Percentiles rank a stretch among this genome's conserved stretches.
phyloP scores from a whole-genome alignment of 352 stramenopile genomes.

The Phytophthora nicotianae region DNA sequence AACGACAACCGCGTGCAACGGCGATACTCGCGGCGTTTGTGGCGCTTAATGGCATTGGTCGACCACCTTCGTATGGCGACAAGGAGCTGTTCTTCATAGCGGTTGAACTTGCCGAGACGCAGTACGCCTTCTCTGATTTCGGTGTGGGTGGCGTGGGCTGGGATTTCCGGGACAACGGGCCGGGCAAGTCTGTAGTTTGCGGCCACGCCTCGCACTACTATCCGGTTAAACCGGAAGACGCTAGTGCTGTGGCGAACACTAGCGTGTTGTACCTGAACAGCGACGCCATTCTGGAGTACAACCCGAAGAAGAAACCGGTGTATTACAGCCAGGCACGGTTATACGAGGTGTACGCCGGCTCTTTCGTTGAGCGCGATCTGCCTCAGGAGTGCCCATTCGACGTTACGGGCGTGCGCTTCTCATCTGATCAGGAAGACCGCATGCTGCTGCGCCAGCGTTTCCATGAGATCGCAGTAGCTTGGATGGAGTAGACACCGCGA shows the following conservation, averaged over 20 bases:
- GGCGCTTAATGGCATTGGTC: slow-evolving; percentile 39
- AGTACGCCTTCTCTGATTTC: slow-evolving; percentile 74
- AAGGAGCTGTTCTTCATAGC: slow-evolving; percentile 85
- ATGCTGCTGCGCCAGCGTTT: slow-evolving; percentile 56
- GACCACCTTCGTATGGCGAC: slow-evolving; percentile 65
- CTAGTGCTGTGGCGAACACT: slow-evolving; percentile 19
- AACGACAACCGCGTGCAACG: slow-evolving; percentile 64
- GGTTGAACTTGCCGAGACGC: slow-evolving; percentile 67
- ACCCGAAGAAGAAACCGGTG: slow-evolving; percentile 46
- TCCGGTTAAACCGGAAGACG: slow-evolving; percentile 34
- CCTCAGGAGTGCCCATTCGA: slow-evolving; percentile 64
- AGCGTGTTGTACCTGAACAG: slow-evolving; percentile 72
- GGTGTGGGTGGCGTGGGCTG: slow-evolving; percentile 57
- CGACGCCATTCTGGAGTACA: slow-evolving; percentile 60
- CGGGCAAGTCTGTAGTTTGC: slow-evolving; percentile 49
- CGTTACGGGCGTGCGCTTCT: slow-evolving; percentile 49
- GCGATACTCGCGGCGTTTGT: slow-evolving; percentile 67
- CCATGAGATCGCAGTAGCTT: slow-evolving; percentile 42
- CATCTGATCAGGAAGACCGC: slow-evolving; percentile 37
- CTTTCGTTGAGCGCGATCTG: slow-evolving; percentile 44
- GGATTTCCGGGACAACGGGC: slow-evolving; percentile 41
- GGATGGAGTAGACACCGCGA: slow-evolving; percentile 29
- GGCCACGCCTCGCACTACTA: slow-evolving; percentile 67
- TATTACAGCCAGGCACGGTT: slow-evolving; percentile 55
- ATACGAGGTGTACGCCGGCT: slow-evolving; percentile 58